A percentile compares a stretch with the other conserved stretches of the same genome.
Conservation (phyloP, 768 basidiomycete genomes). For the Rickenella mellea region DNA sequence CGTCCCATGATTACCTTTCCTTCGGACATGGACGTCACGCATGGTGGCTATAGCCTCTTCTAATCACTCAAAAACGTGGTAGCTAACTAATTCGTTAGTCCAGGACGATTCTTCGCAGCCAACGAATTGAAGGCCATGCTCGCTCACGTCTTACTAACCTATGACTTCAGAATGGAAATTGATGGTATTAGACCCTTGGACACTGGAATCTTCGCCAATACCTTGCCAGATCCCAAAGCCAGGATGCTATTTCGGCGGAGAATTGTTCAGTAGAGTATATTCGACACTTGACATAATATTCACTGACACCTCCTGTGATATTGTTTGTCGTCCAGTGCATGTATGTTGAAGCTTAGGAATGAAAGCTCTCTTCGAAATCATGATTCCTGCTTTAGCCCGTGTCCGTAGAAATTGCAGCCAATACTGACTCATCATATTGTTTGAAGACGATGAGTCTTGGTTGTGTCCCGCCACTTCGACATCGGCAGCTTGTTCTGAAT, state of each 20-base stretch:
- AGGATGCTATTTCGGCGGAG: slow-evolving; percentile 23
- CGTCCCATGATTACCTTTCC: slow-evolving; percentile 20
- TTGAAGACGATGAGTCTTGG: no score
- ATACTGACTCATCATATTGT: no score
- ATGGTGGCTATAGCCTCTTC: slow-evolving; percentile 1
- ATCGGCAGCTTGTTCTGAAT: no score
- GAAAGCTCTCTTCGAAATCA: no score
- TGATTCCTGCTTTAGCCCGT: no score
- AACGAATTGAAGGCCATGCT: slow-evolving; percentile 36
- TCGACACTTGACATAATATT: no score
- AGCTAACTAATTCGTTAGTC: slow-evolving; percentile 15
- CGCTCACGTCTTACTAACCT: slow-evolving; percentile 29
- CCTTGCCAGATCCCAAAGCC: slow-evolving; percentile 21
- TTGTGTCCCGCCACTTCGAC: no score
- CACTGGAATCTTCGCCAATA: slow-evolving; percentile 14
- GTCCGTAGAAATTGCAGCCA: no score
- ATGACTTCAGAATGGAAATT: slow-evolving; percentile 28
- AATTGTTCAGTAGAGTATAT: no score
- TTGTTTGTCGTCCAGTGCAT: no score
- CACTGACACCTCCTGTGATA: no score
- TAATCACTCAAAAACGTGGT: neutral
- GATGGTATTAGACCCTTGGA: slow-evolving; percentile 25
- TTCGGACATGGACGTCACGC: slow-evolving; percentile 17
- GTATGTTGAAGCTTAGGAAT: no score
- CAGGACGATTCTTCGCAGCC: slow-evolving; percentile 36